These are phyloP conservation scores for Chlorella sp. DNA, from an alignment of 139 green algal species.

Conservation along the genomic window DNA sequence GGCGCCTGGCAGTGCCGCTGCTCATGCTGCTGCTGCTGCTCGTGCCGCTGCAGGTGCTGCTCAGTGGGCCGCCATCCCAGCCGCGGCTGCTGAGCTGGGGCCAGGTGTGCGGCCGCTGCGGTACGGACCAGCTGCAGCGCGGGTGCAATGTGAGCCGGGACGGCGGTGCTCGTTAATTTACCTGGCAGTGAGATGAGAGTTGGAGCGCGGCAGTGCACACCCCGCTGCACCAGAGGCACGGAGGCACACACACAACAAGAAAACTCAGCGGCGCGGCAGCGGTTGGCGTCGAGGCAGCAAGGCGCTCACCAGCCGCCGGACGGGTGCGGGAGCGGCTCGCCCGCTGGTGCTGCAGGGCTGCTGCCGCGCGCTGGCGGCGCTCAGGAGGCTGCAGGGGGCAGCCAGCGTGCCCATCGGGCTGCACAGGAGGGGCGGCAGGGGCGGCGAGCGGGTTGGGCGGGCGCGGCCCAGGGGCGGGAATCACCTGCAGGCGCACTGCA, in stretches of 20 bases:
- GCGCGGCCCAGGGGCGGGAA: too few relatives aligned
- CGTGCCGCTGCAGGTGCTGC: neutral
- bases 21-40: conserved; percentile 5
- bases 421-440: too few relatives aligned
- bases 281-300: neutral
- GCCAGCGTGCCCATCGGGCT: too few relatives aligned
- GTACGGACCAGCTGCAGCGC: neutral
- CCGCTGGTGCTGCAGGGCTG: neutral
- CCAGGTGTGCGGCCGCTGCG: too few relatives aligned
- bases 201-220: neutral
- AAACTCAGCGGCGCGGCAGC: too few relatives aligned
- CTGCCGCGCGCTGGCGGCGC: conserved; percentile 4
- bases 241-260: too few relatives aligned
- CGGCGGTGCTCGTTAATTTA: too few relatives aligned
- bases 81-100: neutral
- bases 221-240: neutral
- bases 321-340: neutral
- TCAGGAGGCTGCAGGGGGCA: neutral
- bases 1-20: neutral
- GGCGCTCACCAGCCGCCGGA: neutral
- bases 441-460: too few relatives aligned
- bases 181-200: too few relatives aligned
- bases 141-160: too few relatives aligned
- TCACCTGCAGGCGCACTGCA: too few relatives aligned
- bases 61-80: neutral